A percentile compares a stretch with the other conserved stretches of the same genome.
Evolutionary conservation across 108 stramenopile species (phyloP).

Genomic region (Thalassiosira profunda): DNA sequence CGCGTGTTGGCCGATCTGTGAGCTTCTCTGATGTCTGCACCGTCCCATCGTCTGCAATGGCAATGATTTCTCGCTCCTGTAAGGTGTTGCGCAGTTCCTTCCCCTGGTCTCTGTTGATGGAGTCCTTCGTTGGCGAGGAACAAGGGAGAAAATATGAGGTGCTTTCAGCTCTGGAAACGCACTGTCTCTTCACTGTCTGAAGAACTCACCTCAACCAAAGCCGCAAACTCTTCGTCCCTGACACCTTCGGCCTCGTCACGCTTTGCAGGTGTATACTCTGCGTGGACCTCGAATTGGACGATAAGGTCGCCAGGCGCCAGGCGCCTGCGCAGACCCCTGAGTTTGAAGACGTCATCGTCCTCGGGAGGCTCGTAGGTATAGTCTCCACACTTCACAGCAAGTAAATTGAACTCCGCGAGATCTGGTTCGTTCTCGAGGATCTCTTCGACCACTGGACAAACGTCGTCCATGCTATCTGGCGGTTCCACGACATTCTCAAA

Average conservation of each 20-base stretch:
- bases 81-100: not conserved
- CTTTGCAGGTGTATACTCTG: not conserved
- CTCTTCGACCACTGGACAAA: too few species aligned
- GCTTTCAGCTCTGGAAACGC: not conserved
- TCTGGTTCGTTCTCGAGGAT: too few species aligned
- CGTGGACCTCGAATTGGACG: not conserved
- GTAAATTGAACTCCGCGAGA: too few species aligned
- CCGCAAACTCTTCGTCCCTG: not conserved
- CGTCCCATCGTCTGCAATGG: too few species aligned
- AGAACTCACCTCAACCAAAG: not conserved
- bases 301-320: not conserved
- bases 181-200: not conserved
- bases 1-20: not conserved
- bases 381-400: too few species aligned
- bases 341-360: too few species aligned
- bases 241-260: not conserved
- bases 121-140: slow-evolving; percentile 1
- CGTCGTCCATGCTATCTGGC: too few species aligned
- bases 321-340: too few species aligned
- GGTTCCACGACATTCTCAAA: too few species aligned
- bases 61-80: not conserved
- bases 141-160: not conserved
- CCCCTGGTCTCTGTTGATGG: not conserved
- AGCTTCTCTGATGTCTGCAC: not conserved
- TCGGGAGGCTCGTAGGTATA: too few species aligned